Evolutionary conservation across 805 yeast species (phyloP).

Genomic region (Scheffersomyces stipitis): DNA sequence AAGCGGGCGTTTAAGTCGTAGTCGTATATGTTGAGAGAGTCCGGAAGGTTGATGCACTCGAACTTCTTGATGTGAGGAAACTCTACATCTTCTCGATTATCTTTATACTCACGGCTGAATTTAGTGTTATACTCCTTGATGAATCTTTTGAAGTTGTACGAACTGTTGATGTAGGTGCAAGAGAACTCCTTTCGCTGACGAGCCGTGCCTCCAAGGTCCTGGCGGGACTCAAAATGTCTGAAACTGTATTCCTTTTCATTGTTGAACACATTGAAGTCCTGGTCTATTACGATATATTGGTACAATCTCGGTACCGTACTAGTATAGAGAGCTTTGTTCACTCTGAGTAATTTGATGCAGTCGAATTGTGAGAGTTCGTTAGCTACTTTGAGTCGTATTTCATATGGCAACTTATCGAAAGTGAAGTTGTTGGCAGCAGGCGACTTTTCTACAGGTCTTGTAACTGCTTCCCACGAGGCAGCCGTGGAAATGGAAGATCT

Average conservation of each 20-base stretch:
- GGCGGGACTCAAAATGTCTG: slow-evolving; percentile 5
- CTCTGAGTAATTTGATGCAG: slow-evolving; percentile 29
- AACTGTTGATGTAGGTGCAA: slow-evolving; percentile 35
- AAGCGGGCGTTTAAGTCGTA: slow-evolving; percentile 25
- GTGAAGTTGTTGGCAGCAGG: not conserved
- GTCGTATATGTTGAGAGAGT: slow-evolving; percentile 39
- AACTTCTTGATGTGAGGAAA: slow-evolving; percentile 20
- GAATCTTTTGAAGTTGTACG: slow-evolving; percentile 40
- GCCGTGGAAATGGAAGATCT: not conserved
- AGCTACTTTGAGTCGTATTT: slow-evolving; percentile 32
- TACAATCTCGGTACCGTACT: slow-evolving; percentile 36
- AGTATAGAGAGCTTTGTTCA: slow-evolving; percentile 26
- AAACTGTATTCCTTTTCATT: slow-evolving; percentile 20
- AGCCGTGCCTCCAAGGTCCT: not conserved
- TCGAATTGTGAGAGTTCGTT: slow-evolving; percentile 39
- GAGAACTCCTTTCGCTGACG: slow-evolving; percentile 6
- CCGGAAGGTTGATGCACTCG: slow-evolving; percentile 40
- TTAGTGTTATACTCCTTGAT: slow-evolving; percentile 12
- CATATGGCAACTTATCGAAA: slow-evolving; percentile 37
- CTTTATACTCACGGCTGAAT: not conserved
- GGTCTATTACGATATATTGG: slow-evolving; percentile 39
- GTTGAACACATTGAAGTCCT: slow-evolving; percentile 34
- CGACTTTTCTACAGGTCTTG: too few relatives aligned
- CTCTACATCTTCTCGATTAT: not conserved
- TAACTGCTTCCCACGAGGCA: not conserved